Evolutionary conservation across 805 yeast genomes (phyloP).

Genomic region (Candida schatavii): DNA sequence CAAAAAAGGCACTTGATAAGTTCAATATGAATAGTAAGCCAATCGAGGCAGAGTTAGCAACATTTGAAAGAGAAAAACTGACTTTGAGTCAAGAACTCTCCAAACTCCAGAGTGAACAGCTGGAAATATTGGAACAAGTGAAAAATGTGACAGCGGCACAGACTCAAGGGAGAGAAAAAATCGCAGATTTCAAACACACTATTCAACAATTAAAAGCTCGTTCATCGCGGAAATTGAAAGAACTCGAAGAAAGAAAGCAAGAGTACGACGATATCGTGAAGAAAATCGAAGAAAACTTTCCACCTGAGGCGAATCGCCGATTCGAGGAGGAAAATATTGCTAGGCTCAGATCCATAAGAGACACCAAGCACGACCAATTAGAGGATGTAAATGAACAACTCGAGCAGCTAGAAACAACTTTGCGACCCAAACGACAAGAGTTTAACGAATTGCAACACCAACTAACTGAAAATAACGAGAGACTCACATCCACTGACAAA

Average conservation of each 20-base stretch:
- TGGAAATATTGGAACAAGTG: background rate
- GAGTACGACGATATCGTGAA: slow-evolving; percentile 11
- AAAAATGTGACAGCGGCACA: background rate
- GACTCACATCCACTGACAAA: slow-evolving; percentile 48
- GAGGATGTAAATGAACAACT: slow-evolving; percentile 9
- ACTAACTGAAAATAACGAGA: slow-evolving; percentile 20
- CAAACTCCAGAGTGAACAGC: background rate
- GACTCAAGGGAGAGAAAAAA: slow-evolving; percentile 3
- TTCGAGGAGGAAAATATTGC: slow-evolving; percentile 26
- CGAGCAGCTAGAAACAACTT: slow-evolving; percentile 6
- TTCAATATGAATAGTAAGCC: slow-evolving; percentile 25
- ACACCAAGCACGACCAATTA: slow-evolving; percentile 17
- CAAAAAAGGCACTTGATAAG: slow-evolving; percentile 27
- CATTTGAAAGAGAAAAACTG: background rate
- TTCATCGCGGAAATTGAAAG: slow-evolving; percentile 15
- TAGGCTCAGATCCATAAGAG: slow-evolving; percentile 18
- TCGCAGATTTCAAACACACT: slow-evolving; percentile 8
- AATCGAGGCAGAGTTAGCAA: background rate
- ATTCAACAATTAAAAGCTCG: slow-evolving; percentile 6
- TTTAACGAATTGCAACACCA: slow-evolving; percentile 15
- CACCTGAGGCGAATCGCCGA: slow-evolving; percentile 13
- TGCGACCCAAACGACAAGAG: slow-evolving; percentile 13
- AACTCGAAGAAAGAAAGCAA: slow-evolving; percentile 22
- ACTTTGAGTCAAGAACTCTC: slow-evolving; percentile 1
- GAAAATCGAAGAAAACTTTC: slow-evolving; percentile 18